Percentiles rank a stretch among this genome's conserved stretches.
Evolutionary conservation across 257 asterid species (phyloP).

Genomic region (Cinchona pubescens): DNA sequence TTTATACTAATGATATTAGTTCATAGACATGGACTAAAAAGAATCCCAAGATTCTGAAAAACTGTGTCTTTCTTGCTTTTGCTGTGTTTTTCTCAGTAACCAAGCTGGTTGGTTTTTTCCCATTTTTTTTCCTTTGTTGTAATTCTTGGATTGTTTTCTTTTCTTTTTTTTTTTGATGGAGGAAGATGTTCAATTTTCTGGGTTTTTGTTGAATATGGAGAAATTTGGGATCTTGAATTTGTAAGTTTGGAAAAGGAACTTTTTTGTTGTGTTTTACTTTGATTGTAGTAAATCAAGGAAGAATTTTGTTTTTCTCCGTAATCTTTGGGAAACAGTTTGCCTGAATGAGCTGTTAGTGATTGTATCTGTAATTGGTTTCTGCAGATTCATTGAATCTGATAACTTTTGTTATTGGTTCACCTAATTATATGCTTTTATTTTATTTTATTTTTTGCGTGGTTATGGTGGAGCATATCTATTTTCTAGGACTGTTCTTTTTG

Average conservation of each 20-base stretch:
- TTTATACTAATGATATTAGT: neutral
- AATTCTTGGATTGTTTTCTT: conserved; percentile 5
- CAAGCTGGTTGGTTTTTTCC: neutral
- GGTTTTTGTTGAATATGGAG: conserved; percentile 3
- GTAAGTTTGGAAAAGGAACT: neutral
- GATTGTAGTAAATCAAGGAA: neutral
- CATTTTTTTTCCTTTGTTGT: neutral
- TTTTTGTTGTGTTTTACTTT: neutral
- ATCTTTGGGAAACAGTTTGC: conserved; percentile 1
- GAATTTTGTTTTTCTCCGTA: neutral
- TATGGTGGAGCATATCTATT: neutral
- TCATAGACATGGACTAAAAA: neutral
- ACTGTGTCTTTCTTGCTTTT: neutral
- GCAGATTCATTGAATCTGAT: conserved; percentile 11
- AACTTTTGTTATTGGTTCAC: neutral
- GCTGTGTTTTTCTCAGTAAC: neutral
- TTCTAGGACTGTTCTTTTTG: neutral
- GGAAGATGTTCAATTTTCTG: conserved; percentile 12
- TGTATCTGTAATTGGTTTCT: conserved; percentile 4
- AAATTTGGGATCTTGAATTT: neutral
- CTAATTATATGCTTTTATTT: neutral
- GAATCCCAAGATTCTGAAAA: conserved; percentile 18
- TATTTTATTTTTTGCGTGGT: neutral
- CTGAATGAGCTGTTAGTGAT: conserved; percentile 11
- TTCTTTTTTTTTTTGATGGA: neutral